Percentiles rank a stretch among this genome's conserved stretches.
phyloP scores from a whole-genome alignment of 2,329 filamentous ascomycete genomes.

The Penicillium sp. region DNA sequence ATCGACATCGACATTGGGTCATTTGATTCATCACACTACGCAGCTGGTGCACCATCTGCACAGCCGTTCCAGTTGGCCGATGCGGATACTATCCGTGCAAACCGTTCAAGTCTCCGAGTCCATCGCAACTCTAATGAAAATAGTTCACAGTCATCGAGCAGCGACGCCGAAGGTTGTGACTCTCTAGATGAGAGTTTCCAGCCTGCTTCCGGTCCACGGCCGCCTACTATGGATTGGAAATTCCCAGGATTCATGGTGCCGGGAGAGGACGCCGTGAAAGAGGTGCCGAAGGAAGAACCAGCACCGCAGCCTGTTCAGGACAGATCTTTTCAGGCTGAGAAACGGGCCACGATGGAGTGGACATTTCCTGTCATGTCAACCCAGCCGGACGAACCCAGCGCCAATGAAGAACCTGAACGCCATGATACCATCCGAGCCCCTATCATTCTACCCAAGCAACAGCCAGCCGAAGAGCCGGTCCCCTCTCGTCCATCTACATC shows the following conservation, averaged over 20 bases:
- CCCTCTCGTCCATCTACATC: constrained; percentile 44
- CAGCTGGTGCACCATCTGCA: constrained; percentile 53
- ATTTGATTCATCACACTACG: constrained; percentile 53
- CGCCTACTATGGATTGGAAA: constrained; percentile 51
- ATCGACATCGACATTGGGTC: constrained; percentile 60
- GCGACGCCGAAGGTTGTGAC: constrained; percentile 28
- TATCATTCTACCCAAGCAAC: constrained; percentile 17
- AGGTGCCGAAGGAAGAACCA: constrained; percentile 6
- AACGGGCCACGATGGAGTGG: constrained; percentile 54
- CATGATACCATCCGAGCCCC: constrained; percentile 38
- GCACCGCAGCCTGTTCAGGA: constrained; percentile 15
- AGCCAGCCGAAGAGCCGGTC: constrained; percentile 27
- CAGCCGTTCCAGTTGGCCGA: constrained; percentile 54
- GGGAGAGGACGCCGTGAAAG: constrained; percentile 15
- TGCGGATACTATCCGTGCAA: constrained; percentile 59
- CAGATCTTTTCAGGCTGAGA: constrained; percentile 31
- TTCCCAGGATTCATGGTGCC: constrained; percentile 40
- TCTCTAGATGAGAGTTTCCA: constrained; percentile 33
- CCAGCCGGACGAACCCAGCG: constrained; percentile 13
- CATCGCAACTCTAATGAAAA: constrained; percentile 40
- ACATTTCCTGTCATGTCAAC: constrained; percentile 52
- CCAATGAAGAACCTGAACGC: constrained; percentile 20
- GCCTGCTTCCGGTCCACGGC: constrained; percentile 41
- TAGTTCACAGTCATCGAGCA: constrained; percentile 35
- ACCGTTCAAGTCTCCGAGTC: constrained; percentile 52